phyloP scores from a whole-genome alignment of 345 rosid species.

The Sisymbrium altissimum region DNA sequence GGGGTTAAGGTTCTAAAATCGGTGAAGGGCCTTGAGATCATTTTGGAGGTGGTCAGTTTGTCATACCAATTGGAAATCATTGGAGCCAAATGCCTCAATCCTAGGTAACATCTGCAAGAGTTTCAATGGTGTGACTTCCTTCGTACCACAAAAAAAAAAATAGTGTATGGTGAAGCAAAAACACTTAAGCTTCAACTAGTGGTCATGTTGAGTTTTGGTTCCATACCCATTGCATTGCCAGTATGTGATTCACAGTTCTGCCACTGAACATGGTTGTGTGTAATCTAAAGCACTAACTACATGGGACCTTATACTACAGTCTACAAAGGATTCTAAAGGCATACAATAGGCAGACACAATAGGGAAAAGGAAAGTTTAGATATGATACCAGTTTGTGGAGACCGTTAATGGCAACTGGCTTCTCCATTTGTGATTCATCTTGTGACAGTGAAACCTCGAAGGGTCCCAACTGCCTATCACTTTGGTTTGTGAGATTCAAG shows the following conservation, averaged over 20 bases:
- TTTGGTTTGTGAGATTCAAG: constrained; percentile 72
- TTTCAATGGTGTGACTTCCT: constrained; percentile 17
- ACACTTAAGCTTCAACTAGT: background rate
- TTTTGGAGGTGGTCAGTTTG: background rate
- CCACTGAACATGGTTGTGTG: constrained; percentile 3
- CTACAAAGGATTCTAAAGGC: background rate
- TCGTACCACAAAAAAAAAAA: background rate
- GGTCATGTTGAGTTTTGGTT: background rate
- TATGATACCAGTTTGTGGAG: constrained; percentile 71
- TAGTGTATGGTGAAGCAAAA: background rate
- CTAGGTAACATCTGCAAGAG: constrained; percentile 58
- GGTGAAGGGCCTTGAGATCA: background rate
- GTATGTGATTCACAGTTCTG: background rate
- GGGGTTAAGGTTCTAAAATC: background rate
- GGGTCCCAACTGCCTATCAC: constrained; percentile 72
- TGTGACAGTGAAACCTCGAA: constrained; percentile 73
- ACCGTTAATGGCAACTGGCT: constrained; percentile 69
- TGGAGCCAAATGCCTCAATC: constrained; percentile 68
- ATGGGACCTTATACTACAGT: constrained; percentile 2
- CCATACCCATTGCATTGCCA: background rate
- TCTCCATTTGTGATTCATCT: constrained; percentile 54
- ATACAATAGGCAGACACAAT: background rate
- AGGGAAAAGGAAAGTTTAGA: background rate
- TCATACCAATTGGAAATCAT: constrained; percentile 67
- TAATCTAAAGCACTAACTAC: background rate